Evolutionary conservation across 2,329 filamentous ascomycete genomes (phyloP).

Genomic region (Harringtonia lauricola): DNA sequence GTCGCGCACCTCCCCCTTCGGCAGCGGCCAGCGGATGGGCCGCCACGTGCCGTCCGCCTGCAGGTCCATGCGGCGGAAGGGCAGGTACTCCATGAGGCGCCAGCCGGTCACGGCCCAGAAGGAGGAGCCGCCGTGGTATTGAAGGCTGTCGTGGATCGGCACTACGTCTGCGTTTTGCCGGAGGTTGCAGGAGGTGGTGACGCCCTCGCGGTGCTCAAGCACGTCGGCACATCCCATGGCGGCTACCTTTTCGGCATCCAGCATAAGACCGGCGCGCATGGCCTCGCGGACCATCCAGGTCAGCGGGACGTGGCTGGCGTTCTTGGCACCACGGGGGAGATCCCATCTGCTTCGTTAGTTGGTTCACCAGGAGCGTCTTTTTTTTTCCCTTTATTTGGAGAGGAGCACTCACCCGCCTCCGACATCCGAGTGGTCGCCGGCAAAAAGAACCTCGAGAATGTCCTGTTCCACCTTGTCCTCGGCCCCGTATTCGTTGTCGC

Average conservation of each 20-base stretch:
- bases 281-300: slow-evolving; percentile 55
- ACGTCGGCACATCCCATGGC: slow-evolving; percentile 50
- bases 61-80: slow-evolving; percentile 72
- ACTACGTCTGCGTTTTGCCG: slow-evolving; percentile 45
- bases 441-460: slow-evolving; percentile 72
- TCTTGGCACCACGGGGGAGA: slow-evolving; percentile 41
- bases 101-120: slow-evolving; percentile 49
- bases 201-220: slow-evolving; percentile 18
- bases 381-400: too few relatives aligned
- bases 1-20: slow-evolving; percentile 66
- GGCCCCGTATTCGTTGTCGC: slow-evolving; percentile 23
- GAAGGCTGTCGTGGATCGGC: slow-evolving; percentile 59
- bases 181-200: slow-evolving; percentile 39
- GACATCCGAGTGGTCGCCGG: slow-evolving; percentile 68
- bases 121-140: slow-evolving; percentile 49
- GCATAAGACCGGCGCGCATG: slow-evolving; percentile 53
- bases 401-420: slow-evolving; percentile 46
- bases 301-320: slow-evolving; percentile 53
- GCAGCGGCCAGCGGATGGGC: slow-evolving; percentile 70
- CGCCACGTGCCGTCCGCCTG: slow-evolving; percentile 64
- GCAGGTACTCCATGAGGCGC: slow-evolving; percentile 73
- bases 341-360: slow-evolving; percentile 39
- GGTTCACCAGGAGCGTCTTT: too few relatives aligned
- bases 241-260: slow-evolving; percentile 57
- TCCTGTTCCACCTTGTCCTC: slow-evolving; percentile 50